These are phyloP conservation scores for Periconia sp. DNA, from an alignment of 2,329 filamentous ascomycete genomes.

Conservation along the genomic window DNA sequence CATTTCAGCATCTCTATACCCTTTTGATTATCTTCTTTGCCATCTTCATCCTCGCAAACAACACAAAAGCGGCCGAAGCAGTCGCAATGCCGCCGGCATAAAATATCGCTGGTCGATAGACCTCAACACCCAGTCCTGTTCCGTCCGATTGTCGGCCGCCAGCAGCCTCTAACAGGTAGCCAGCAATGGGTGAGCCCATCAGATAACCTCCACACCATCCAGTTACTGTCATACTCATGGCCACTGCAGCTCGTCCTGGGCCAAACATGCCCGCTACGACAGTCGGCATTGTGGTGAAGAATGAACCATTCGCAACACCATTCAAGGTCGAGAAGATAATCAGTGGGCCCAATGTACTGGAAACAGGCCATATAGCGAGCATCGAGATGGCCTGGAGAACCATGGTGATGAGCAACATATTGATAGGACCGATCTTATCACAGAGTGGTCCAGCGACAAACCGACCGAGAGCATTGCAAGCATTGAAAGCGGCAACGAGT, in stretches of 20 bases:
- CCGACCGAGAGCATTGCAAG: slow-evolving; percentile 35
- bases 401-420: slow-evolving; percentile 37
- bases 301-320: slow-evolving; percentile 36
- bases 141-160: slow-evolving; percentile 22
- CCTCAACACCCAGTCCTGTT: slow-evolving; percentile 19
- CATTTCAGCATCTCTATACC: too few species aligned
- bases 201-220: slow-evolving; percentile 35
- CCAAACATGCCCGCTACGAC: slow-evolving; percentile 36
- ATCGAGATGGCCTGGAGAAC: slow-evolving; percentile 32
- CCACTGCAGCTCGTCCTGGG: slow-evolving; percentile 31
- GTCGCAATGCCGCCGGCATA: slow-evolving; percentile 35
- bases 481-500: slow-evolving; percentile 34
- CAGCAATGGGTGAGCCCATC: slow-evolving; percentile 35
- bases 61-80: slow-evolving; percentile 25
- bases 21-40: slow-evolving; percentile 23
- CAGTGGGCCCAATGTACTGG: slow-evolving; percentile 28
- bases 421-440: slow-evolving; percentile 39
- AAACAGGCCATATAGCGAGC: slow-evolving; percentile 40
- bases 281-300: slow-evolving; percentile 37
- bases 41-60: slow-evolving; percentile 28
- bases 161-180: slow-evolving; percentile 31
- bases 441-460: slow-evolving; percentile 33
- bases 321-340: slow-evolving; percentile 35
- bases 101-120: slow-evolving; percentile 38
- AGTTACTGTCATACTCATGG: slow-evolving; percentile 35